These are phyloP conservation scores for Phlebiopsis flavidoalba DNA, from an alignment of 768 basidiomycete genomes.

Conservation along the genomic window DNA sequence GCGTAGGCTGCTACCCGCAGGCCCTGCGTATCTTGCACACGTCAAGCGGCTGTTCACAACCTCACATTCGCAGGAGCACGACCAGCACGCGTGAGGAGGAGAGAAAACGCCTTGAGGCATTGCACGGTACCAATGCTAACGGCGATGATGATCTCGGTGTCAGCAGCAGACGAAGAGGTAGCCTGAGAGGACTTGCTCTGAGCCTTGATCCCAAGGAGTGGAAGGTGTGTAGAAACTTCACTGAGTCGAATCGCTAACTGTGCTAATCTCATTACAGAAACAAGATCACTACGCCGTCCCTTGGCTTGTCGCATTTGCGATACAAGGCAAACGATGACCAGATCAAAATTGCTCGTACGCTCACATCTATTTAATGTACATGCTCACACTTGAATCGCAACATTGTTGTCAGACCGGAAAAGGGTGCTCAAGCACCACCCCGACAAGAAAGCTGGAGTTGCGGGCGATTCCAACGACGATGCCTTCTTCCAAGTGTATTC, in stretches of 20 bases:
- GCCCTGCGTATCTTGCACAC: conserved; percentile 82
- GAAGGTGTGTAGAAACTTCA: conserved; percentile 59
- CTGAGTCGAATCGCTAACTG: not conserved
- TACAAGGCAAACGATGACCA: conserved; percentile 85
- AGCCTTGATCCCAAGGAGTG: conserved; percentile 93
- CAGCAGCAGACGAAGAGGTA: conserved; percentile 60
- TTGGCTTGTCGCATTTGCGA: conserved; percentile 88
- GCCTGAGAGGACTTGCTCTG: conserved; percentile 66
- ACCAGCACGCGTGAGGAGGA: conserved; percentile 58
- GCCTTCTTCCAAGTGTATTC: conserved; percentile 99
- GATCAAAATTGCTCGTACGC: conserved; percentile 94
- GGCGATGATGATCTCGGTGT: conserved; percentile 86
- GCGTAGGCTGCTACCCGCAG: conserved; percentile 71
- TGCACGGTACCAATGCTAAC: conserved; percentile 41
- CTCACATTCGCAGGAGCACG: conserved; percentile 82
- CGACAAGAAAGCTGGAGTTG: conserved; percentile 84
- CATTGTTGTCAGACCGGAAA: conserved; percentile 71
- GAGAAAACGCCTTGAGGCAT: conserved; percentile 42
- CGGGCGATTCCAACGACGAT: conserved; percentile 89
- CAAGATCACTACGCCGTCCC: conserved; percentile 98
- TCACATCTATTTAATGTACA: no score
- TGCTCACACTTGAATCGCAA: not conserved
- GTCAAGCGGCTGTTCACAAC: conserved; percentile 70
- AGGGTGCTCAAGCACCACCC: conserved; percentile 99
- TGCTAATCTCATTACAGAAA: conserved; percentile 48